phyloP scores from a whole-genome alignment of 495 filamentous ascomycete genomes.

The Schizothecium vesticola region DNA sequence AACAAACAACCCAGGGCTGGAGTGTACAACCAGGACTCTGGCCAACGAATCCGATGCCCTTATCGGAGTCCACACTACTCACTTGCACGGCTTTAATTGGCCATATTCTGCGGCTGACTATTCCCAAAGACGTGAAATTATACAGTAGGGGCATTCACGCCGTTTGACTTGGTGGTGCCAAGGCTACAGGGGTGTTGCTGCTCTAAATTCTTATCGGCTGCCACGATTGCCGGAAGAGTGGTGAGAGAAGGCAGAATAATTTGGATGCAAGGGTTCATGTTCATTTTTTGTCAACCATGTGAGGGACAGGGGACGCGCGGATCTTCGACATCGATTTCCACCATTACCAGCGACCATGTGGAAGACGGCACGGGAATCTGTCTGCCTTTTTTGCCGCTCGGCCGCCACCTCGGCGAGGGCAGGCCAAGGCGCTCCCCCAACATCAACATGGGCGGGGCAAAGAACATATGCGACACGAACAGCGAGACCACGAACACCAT shows the following conservation, averaged over 20 bases:
- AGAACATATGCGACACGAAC: conserved; percentile 30
- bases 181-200: background rate
- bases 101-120: no score
- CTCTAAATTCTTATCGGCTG: background rate
- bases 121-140: no score
- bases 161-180: no score
- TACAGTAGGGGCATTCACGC: no score
- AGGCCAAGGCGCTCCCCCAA: conserved; percentile 12
- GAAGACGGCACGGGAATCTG: conserved; percentile 29
- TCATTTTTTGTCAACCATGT: background rate
- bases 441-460: conserved; percentile 36
- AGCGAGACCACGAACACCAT: conserved; percentile 43
- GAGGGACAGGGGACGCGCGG: background rate
- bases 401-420: conserved; percentile 8
- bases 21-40: no score
- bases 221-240: background rate
- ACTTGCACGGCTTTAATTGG: no score
- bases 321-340: background rate
- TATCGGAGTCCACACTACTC: no score
- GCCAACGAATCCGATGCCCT: no score
- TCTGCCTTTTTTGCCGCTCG: conserved; percentile 33
- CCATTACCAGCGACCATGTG: conserved; percentile 23
- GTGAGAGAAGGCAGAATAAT: conserved; percentile 11
- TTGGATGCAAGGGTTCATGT: background rate
- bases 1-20: no score